phyloP scores from a whole-genome alignment of 768 basidiomycete species.

The Hygrophoropsis aurantiaca region DNA sequence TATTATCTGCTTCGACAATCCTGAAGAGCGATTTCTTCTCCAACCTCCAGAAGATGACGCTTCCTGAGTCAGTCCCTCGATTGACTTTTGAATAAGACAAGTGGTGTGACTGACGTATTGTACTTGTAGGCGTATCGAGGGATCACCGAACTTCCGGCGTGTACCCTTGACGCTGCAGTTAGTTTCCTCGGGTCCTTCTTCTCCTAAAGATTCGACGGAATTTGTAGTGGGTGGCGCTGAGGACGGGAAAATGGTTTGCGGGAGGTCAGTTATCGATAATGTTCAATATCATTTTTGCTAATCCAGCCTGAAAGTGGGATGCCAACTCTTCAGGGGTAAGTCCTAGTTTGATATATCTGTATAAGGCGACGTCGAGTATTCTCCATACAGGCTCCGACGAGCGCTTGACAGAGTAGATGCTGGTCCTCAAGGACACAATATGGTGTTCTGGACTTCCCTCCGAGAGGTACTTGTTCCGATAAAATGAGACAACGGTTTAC shows the following conservation, averaged over 20 bases:
- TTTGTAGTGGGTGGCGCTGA: constrained; percentile 36
- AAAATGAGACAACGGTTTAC: background rate
- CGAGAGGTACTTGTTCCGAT: constrained; percentile 60
- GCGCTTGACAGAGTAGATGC: constrained; percentile 82
- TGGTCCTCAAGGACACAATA: constrained; percentile 69
- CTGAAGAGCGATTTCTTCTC: constrained; percentile 95
- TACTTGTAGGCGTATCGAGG: constrained; percentile 73
- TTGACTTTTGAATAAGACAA: background rate
- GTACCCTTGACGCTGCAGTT: constrained; percentile 60
- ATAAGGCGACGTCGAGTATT: too few relatives aligned
- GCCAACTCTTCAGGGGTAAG: constrained; percentile 88
- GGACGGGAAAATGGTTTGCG: constrained; percentile 68
- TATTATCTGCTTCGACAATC: constrained; percentile 89
- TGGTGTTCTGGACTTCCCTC: constrained; percentile 91
- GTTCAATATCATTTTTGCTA: background rate
- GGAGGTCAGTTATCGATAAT: constrained; percentile 51
- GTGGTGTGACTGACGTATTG: constrained; percentile 1
- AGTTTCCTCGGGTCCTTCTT: constrained; percentile 20
- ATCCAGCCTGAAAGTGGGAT: constrained; percentile 66
- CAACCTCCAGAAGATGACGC: constrained; percentile 92
- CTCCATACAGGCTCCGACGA: constrained; percentile 58
- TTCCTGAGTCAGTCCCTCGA: constrained; percentile 72
- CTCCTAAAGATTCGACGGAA: constrained; percentile 32
- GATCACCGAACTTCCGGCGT: constrained; percentile 90
- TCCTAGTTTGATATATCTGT: too few relatives aligned